A percentile compares a stretch with the other conserved stretches of the same genome.
Evolutionary conservation across 2,329 filamentous ascomycete genomes (phyloP).

Genomic region (Fusarium veterinarium): DNA sequence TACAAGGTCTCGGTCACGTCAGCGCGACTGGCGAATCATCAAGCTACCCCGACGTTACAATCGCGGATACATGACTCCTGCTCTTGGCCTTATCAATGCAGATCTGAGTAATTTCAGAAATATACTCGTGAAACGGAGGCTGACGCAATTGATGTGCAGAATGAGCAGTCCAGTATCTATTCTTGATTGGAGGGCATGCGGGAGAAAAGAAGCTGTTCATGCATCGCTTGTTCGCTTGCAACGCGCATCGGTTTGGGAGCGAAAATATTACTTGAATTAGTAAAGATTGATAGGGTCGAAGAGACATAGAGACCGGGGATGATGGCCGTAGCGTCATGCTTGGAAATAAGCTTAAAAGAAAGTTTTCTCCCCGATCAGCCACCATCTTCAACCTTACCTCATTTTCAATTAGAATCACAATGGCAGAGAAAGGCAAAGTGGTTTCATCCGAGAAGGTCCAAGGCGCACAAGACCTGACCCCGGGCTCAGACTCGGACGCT

Average conservation of each 20-base stretch:
- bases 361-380: background rate
- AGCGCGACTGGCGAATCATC: background rate
- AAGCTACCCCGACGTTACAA: background rate
- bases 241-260: no score
- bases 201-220: background rate
- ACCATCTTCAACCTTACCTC: no score
- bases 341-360: constrained; percentile 23
- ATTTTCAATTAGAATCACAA: background rate
- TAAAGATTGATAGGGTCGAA: no score
- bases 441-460: background rate
- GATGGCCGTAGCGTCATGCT: no score
- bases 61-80: constrained; percentile 1
- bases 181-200: no score
- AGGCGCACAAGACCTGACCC: accelerated
- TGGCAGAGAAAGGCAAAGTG: background rate
- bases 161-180: background rate
- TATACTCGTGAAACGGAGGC: background rate
- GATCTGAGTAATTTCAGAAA: background rate
- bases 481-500: constrained; percentile 4
- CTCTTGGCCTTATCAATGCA: background rate
- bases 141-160: constrained; percentile 24
- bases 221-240: no score
- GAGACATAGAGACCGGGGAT: no score
- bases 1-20: constrained; percentile 33
- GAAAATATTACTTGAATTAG: no score